Percentiles rank a stretch among this genome's conserved stretches.
Evolutionary conservation across 2,329 filamentous ascomycete genomes (phyloP).

Genomic region (Ophiostoma piceae): DNA sequence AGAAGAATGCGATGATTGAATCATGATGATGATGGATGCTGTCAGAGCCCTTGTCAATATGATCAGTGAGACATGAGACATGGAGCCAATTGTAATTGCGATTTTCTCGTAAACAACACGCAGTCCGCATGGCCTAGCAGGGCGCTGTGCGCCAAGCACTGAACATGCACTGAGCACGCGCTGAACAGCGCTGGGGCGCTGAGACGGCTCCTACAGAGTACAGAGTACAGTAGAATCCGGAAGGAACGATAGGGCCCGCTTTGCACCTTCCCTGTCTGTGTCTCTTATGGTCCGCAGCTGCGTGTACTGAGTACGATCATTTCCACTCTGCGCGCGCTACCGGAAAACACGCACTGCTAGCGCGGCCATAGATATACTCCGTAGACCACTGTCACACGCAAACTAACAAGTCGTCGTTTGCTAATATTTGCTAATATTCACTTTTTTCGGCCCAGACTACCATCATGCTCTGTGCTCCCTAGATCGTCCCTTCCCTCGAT

Average conservation of each 20-base stretch:
- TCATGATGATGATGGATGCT: background rate
- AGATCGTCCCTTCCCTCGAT: background rate
- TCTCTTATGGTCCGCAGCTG: background rate
- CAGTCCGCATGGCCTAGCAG: too few relatives aligned
- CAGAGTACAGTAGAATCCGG: background rate
- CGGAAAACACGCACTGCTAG: constrained; percentile 14
- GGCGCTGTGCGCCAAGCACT: background rate
- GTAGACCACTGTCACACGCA: background rate
- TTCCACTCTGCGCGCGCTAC: constrained; percentile 16
- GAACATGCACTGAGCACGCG: background rate
- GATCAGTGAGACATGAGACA: constrained; percentile 8
- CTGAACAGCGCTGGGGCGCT: background rate
- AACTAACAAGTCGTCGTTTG: background rate
- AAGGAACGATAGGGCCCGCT: constrained; percentile 12
- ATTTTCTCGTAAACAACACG: constrained; percentile 9
- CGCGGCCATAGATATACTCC: background rate
- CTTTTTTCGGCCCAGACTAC: background rate
- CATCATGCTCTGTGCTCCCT: background rate
- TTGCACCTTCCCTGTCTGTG: constrained; percentile 13
- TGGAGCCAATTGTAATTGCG: constrained; percentile 9
- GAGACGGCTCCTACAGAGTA: background rate
- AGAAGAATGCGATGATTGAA: background rate
- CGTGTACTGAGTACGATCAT: constrained; percentile 2
- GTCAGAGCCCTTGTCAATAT: background rate
- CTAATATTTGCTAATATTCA: background rate